These are phyloP conservation scores for Auriscalpium microsporum DNA, from an alignment of 768 basidiomycete species.

Conservation along the genomic window DNA sequence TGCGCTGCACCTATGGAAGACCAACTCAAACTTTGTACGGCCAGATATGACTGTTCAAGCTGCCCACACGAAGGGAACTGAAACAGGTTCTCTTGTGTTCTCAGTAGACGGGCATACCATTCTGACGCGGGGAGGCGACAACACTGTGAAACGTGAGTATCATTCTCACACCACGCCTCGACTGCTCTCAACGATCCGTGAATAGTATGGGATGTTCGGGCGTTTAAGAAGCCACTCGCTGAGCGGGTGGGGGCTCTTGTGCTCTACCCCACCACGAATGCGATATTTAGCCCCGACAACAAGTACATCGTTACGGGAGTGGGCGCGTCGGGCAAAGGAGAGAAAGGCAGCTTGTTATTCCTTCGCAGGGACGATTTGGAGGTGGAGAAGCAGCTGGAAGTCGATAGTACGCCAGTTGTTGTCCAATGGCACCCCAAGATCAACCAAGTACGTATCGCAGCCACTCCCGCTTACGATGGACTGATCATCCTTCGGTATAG, in stretches of 20 bases:
- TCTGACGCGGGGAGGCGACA: slow-evolving; percentile 87
- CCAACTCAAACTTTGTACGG: slow-evolving; percentile 86
- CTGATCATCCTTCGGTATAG: slow-evolving; percentile 29
- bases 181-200: background rate
- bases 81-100: slow-evolving; percentile 82
- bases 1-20: slow-evolving; percentile 87
- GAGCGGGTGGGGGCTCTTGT: slow-evolving; percentile 55
- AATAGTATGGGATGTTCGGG: slow-evolving; percentile 88
- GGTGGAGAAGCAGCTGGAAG: slow-evolving; percentile 55
- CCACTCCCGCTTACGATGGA: background rate
- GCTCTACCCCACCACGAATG: slow-evolving; percentile 87
- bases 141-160: slow-evolving; percentile 86
- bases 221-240: slow-evolving; percentile 83
- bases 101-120: slow-evolving; percentile 82
- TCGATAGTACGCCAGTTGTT: slow-evolving; percentile 78
- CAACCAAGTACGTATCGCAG: slow-evolving; percentile 69
- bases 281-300: slow-evolving; percentile 92
- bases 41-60: slow-evolving; percentile 81
- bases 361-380: slow-evolving; percentile 63
- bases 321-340: slow-evolving; percentile 58
- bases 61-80: slow-evolving; percentile 80
- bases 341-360: slow-evolving; percentile 65
- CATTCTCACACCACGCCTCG: background rate
- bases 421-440: slow-evolving; percentile 95
- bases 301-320: slow-evolving; percentile 81